Percentiles rank a stretch among this genome's conserved stretches.
Evolutionary conservation across 164 flowering plant species (phyloP).

Genomic region (Umbilicus rupestris): DNA sequence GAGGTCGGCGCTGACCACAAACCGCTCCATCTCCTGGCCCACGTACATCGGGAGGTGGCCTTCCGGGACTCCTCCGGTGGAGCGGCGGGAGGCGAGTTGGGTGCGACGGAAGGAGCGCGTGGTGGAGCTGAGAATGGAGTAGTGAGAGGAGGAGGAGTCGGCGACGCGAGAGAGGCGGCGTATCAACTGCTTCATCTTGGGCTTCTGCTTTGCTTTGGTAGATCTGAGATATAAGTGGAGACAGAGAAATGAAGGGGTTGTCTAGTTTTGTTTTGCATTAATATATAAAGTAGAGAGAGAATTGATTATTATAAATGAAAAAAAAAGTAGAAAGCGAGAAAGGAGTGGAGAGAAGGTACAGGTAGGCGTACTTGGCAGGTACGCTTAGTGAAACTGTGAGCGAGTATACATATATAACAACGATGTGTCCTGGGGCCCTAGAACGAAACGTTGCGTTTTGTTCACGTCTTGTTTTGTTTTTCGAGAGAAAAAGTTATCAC

Average conservation of each 20-base stretch:
- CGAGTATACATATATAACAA: too few relatives aligned
- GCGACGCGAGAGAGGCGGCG: conserved; percentile 59
- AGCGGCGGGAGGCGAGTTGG: not conserved
- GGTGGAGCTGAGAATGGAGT: conserved; percentile 40
- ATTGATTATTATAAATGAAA: not conserved
- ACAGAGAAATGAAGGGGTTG: not conserved
- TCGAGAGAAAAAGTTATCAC: too few relatives aligned
- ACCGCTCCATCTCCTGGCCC: conserved; percentile 90
- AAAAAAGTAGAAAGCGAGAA: conserved; percentile 20
- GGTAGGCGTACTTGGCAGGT: conserved; percentile 57
- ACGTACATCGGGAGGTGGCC: conserved; percentile 90
- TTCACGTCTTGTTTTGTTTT: too few relatives aligned
- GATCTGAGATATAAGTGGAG: not conserved
- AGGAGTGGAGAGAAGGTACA: conserved; percentile 30
- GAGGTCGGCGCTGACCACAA: conserved; percentile 68
- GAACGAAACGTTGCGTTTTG: too few relatives aligned
- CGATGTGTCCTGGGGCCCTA: too few relatives aligned
- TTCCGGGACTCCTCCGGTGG: conserved; percentile 34
- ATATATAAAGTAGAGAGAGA: not conserved
- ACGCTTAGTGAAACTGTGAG: conserved; percentile 17
- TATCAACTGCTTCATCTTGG: conserved; percentile 50
- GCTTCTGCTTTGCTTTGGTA: too few relatives aligned
- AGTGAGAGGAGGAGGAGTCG: conserved; percentile 42
- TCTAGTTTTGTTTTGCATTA: too few relatives aligned
- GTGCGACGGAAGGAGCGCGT: conserved; percentile 4